Evolutionary conservation across 495 filamentous ascomycete genomes (phyloP), one percentile per base, ranked within the genome.

Genomic region (Aspergillus heteromorphus): DNA sequence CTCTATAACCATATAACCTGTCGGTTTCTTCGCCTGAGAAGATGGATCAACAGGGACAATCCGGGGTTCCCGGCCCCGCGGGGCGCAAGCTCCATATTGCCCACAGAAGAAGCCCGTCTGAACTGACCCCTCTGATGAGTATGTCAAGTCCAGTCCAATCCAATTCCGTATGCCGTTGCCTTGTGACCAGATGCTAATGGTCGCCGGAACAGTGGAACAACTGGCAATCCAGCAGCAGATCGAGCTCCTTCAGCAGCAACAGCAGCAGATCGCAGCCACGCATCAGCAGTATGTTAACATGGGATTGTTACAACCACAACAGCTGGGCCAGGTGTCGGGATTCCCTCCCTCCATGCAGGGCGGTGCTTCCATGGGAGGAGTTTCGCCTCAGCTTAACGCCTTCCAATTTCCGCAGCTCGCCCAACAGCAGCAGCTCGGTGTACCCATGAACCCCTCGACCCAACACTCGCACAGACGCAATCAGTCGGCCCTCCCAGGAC

Each of bases 41-140:
- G 51, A 96, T 95, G 90, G 91, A 96, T 74, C 89, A 91, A 73
- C 83, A 88, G 70, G 83, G 84, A 64, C 87, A 87, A 59, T 73
- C 83, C 63, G 87, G 85, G 65, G 84, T 87, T 48, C 83, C 86
- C 69, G 91, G 91, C 57, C 89, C 92, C 56, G 74, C 85, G 55
- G 91, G 91, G 61, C 91, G 93, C 65, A 87, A 91, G 70, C 83
- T 97, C 61, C 92, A 97, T 75, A 97, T 98, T 69, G 93, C 95
- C 65, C 93, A 98, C 74, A 86, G 93, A 66, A 83, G 93, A 71
- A 97, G 91, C 74, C 93, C 93, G 45, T 97, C 95, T 57, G 95
- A 97, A 80, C 79, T 98, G 65, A 98, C 93, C 43, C 95, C 95
- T 55, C 77, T 98, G 71, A 96, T 97, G 89, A 96, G 95, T 92